These are phyloP conservation scores for Pleochaeta shiraiana DNA, from an alignment of 2,329 filamentous ascomycete species.

Conservation along the genomic window DNA sequence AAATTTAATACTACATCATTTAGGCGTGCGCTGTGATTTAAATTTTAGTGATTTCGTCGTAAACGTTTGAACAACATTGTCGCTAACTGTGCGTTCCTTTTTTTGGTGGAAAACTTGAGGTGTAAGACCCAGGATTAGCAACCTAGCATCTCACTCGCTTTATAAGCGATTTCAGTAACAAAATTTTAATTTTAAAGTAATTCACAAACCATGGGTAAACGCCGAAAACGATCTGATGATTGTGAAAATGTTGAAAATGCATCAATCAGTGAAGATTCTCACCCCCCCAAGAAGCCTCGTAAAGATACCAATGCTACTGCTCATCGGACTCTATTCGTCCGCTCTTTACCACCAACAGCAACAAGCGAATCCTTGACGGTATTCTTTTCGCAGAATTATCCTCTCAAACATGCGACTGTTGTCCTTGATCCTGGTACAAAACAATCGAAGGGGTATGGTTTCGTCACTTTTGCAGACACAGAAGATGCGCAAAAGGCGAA, in stretches of 20 bases:
- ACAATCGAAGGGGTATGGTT: conserved; percentile 77
- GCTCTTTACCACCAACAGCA: conserved; percentile 54
- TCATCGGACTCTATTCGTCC: conserved; percentile 65
- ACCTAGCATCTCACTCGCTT: no score
- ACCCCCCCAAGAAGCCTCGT: conserved; percentile 31
- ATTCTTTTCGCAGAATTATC: conserved; percentile 84
- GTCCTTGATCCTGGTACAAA: conserved; percentile 74
- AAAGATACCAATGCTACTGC: conserved; percentile 28
- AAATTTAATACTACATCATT: no score
- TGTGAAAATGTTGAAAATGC: conserved; percentile 8
- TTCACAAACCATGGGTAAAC: conserved; percentile 17
- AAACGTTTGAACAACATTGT: no score
- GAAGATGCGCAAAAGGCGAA: conserved; percentile 73
- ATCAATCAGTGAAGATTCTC: conserved; percentile 9
- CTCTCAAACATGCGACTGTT: conserved; percentile 89
- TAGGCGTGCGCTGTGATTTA: no score
- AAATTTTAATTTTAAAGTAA: no score
- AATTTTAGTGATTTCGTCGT: no score
- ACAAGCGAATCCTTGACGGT: conserved; percentile 69
- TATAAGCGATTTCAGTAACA: no score
- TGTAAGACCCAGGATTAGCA: no score
- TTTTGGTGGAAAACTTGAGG: no score
- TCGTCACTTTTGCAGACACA: conserved; percentile 87
- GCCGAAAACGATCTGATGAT: conserved; percentile 12
- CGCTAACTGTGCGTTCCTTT: no score